phyloP scores from a whole-genome alignment of 352 stramenopile species.

The Pythium aquatile region DNA sequence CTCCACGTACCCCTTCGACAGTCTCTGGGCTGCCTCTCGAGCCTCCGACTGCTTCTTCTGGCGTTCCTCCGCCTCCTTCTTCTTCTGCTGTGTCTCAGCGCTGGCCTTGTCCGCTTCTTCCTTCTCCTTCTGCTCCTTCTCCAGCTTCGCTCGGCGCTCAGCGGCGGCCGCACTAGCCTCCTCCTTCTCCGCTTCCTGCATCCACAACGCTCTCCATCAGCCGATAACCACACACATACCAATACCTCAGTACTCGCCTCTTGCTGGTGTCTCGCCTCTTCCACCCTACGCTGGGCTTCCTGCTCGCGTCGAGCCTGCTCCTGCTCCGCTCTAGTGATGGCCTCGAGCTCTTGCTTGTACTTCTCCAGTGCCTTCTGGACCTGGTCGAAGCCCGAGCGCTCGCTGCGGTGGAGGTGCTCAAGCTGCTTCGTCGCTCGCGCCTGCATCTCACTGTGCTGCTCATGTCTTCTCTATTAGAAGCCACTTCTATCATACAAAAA shows the following conservation, averaged over 20 bases:
- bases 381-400: conserved; percentile 39
- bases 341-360: conserved; percentile 44
- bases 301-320: conserved; percentile 39
- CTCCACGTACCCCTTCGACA: conserved; percentile 35
- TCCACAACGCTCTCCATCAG: conserved; percentile 4
- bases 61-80: conserved; percentile 28
- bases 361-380: conserved; percentile 49
- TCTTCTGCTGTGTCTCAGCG: conserved; percentile 25
- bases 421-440: conserved; percentile 34
- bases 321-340: conserved; percentile 30
- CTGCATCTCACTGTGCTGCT: conserved; percentile 38
- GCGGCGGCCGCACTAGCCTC: conserved; percentile 32
- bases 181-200: conserved; percentile 28
- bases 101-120: conserved; percentile 19
- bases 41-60: conserved; percentile 40
- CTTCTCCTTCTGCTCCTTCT: conserved; percentile 29
- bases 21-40: conserved; percentile 37
- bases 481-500: conserved; percentile 2
- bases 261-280: conserved; percentile 44
- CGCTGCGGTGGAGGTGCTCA: conserved; percentile 39
- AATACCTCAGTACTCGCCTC: background rate
- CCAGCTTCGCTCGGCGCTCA: conserved; percentile 29
- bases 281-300: conserved; percentile 25
- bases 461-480: background rate
- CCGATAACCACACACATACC: background rate